Evolutionary conservation across 1,139 yeast genomes (phyloP).

Genomic region (Nakaseomyces uthaithaninus): DNA sequence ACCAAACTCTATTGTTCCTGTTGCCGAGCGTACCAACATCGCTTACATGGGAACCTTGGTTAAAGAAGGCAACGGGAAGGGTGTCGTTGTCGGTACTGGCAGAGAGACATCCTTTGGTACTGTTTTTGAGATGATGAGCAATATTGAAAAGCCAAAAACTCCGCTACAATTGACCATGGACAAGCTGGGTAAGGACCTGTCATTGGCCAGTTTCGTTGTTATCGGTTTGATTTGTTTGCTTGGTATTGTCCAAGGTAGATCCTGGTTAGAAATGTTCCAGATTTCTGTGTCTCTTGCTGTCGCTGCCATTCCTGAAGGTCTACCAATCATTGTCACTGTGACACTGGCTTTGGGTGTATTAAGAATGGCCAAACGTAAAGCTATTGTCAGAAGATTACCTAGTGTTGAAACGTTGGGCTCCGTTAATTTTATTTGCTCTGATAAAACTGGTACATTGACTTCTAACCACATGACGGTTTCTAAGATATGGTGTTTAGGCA

Average conservation of each 20-base stretch:
- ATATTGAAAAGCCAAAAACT: slow-evolving; percentile 90
- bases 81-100: slow-evolving; percentile 89
- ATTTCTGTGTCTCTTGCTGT: slow-evolving; percentile 93
- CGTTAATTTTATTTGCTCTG: slow-evolving; percentile 90
- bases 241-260: slow-evolving; percentile 83
- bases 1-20: slow-evolving; percentile 37
- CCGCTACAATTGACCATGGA: slow-evolving; percentile 95
- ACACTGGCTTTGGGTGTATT: slow-evolving; percentile 91
- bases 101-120: slow-evolving; percentile 82
- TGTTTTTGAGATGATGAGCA: slow-evolving; percentile 86
- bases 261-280: slow-evolving; percentile 96
- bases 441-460: slow-evolving; percentile 91
- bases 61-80: slow-evolving; percentile 87
- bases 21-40: slow-evolving; percentile 62
- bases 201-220: slow-evolving; percentile 69
- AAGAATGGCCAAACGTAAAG: slow-evolving; percentile 88
- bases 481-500: slow-evolving; percentile 66
- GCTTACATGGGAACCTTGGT: slow-evolving; percentile 96
- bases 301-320: slow-evolving; percentile 97
- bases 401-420: slow-evolving; percentile 94
- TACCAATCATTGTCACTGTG: slow-evolving; percentile 93
- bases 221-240: slow-evolving; percentile 81
- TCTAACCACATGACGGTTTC: slow-evolving; percentile 92
- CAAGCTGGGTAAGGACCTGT: slow-evolving; percentile 80
- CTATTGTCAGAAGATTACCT: slow-evolving; percentile 87